A percentile compares a stretch with the other conserved stretches of the same genome.
phyloP scores from a whole-genome alignment of 176 grass and related monocot genomes.

The Oryza meridionalis region DNA sequence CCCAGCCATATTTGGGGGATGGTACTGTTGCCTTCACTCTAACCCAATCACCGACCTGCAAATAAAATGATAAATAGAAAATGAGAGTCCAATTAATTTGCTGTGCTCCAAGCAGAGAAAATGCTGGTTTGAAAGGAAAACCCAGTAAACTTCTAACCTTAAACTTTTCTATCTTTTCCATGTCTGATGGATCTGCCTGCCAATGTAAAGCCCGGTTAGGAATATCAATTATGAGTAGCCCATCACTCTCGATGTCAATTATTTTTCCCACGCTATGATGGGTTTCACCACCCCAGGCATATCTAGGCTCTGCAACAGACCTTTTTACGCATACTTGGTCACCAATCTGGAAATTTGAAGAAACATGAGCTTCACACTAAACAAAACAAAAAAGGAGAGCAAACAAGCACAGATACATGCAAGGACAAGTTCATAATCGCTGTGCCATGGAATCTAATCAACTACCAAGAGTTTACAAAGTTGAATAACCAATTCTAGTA shows the following conservation, averaged over 20 bases:
- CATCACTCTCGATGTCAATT: constrained; percentile 83
- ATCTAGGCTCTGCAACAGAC: constrained; percentile 96
- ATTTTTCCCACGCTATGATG: constrained; percentile 99
- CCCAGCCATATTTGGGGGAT: constrained; percentile 99
- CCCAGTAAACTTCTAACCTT: constrained; percentile 57
- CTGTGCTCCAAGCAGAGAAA: background rate
- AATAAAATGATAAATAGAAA: constrained; percentile 18
- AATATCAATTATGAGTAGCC: constrained; percentile 85
- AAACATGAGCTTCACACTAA: constrained; percentile 33
- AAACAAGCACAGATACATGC: background rate
- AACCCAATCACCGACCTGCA: constrained; percentile 94
- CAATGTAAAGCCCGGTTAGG: constrained; percentile 60
- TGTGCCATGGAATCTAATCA: background rate
- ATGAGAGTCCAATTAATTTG: constrained; percentile 33
- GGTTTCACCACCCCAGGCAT: constrained; percentile 98
- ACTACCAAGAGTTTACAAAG: background rate
- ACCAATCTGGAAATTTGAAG: constrained; percentile 69
- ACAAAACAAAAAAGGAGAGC: constrained; percentile 30
- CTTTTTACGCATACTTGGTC: constrained; percentile 97
- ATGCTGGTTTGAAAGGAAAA: background rate
- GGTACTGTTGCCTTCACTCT: constrained; percentile 92
- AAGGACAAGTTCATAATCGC: constrained; percentile 7
- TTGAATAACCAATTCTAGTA: constrained; percentile 10
- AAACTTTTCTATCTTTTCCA: constrained; percentile 96
- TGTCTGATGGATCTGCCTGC: constrained; percentile 99